Evolutionary conservation across 257 asterid genomes (phyloP).

Genomic region (Ballota nigra): DNA sequence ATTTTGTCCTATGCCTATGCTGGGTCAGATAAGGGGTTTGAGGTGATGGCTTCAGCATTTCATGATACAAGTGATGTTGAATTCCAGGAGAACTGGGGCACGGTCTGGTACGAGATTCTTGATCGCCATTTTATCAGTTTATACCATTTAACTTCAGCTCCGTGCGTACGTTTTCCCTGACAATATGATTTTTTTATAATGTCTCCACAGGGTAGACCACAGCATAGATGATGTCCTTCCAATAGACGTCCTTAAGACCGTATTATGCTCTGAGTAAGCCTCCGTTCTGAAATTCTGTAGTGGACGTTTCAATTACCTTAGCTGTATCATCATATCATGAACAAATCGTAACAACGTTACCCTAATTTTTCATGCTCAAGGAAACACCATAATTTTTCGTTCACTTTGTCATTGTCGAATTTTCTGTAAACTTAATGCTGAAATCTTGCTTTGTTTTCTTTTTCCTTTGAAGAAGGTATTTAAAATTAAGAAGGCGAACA

Average conservation of each 20-base stretch:
- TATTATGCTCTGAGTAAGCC: constrained; percentile 89
- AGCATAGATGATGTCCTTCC: constrained; percentile 89
- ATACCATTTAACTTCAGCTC: neutral
- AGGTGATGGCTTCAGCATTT: constrained; percentile 89
- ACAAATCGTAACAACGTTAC: neutral
- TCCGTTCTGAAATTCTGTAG: neutral
- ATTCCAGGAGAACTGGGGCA: constrained; percentile 96
- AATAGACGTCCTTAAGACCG: constrained; percentile 75
- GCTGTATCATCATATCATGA: neutral
- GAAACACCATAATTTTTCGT: too few relatives aligned
- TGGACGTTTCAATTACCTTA: neutral
- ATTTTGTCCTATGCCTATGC: neutral
- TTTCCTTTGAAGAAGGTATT: neutral
- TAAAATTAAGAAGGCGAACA: neutral
- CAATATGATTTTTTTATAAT: neutral
- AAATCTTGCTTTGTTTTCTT: neutral
- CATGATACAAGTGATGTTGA: constrained; percentile 88
- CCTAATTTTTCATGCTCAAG: too few relatives aligned
- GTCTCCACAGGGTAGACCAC: constrained; percentile 76
- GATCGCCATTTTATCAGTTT: neutral
- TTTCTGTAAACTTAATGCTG: neutral
- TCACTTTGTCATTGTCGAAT: neutral
- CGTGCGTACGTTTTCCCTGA: neutral
- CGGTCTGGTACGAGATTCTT: constrained; percentile 62
- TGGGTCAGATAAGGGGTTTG: constrained; percentile 64